These are phyloP conservation scores for Ogataea haglerorum DNA, from an alignment of 805 yeast species.

Conservation along the genomic window DNA sequence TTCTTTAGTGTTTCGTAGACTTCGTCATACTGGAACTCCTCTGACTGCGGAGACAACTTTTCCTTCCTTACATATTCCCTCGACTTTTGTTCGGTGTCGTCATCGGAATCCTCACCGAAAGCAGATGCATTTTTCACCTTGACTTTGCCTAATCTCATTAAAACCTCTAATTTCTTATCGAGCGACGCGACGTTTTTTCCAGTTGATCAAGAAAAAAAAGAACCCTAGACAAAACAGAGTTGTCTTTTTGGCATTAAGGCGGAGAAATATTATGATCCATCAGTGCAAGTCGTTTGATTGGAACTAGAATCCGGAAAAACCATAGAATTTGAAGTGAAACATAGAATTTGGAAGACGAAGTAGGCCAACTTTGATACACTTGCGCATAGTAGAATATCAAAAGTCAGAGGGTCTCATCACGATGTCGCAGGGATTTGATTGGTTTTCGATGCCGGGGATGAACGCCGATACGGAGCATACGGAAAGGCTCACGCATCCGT, in stretches of 20 bases:
- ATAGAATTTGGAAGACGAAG: background rate
- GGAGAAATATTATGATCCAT: slow-evolving; percentile 3
- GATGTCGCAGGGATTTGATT: slow-evolving; percentile 24
- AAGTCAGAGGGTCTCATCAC: background rate
- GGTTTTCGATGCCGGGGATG: slow-evolving; percentile 23
- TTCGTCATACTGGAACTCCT: slow-evolving; percentile 42
- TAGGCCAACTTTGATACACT: background rate
- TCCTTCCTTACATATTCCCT: background rate
- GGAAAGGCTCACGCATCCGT: slow-evolving; percentile 39
- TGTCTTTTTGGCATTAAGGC: slow-evolving; percentile 1
- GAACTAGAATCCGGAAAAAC: background rate
- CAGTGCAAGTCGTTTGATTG: background rate
- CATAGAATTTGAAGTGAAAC: background rate
- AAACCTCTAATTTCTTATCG: slow-evolving; percentile 3
- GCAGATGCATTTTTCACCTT: slow-evolving; percentile 1
- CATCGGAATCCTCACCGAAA: slow-evolving; percentile 3
- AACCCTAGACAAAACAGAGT: slow-evolving; percentile 6
- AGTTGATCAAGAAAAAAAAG: slow-evolving; percentile 1
- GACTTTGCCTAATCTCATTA: slow-evolving; percentile 9
- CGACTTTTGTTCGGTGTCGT: background rate
- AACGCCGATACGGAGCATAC: slow-evolving; percentile 5
- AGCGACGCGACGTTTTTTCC: slow-evolving; percentile 3
- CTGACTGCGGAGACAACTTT: background rate
- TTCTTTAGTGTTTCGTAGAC: slow-evolving; percentile 42
- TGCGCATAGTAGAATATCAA: slow-evolving; percentile 6